Conservation (phyloP, 441 rosid species). For the Hura crepitans region DNA sequence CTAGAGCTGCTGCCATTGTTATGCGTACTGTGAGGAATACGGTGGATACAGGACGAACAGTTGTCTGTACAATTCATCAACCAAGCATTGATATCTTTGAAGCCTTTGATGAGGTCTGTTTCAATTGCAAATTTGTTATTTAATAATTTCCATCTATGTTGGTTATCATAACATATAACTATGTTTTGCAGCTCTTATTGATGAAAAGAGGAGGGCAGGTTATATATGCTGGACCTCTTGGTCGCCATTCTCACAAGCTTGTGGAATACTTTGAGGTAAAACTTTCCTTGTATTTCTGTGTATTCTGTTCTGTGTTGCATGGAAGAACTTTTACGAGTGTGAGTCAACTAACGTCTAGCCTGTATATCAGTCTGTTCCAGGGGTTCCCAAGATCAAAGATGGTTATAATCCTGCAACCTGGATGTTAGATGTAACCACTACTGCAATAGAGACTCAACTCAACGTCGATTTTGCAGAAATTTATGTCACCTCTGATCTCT, state of each 20-base stretch:
- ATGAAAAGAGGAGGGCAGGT: constrained; percentile 63
- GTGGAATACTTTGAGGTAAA: constrained; percentile 53
- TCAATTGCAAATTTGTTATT: not conserved
- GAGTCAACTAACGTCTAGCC: constrained; percentile 7
- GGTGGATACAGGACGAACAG: constrained; percentile 80
- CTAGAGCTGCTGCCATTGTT: constrained; percentile 83
- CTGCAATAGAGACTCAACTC: constrained; percentile 42
- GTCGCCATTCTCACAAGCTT: constrained; percentile 44
- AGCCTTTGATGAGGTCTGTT: constrained; percentile 72
- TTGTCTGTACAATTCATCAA: constrained; percentile 86
- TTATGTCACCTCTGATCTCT: constrained; percentile 46
- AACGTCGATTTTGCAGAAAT: constrained; percentile 51
- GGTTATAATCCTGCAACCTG: constrained; percentile 66
- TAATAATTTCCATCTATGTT: not conserved
- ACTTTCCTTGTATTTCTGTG: not conserved
- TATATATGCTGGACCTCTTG: constrained; percentile 55
- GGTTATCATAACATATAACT: not conserved
- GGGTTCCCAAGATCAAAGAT: constrained; percentile 46
- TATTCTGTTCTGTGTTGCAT: not conserved
- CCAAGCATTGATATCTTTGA: constrained; percentile 86
- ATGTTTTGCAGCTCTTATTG: constrained; percentile 36
- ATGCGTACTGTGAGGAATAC: constrained; percentile 83
- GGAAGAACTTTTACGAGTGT: not conserved
- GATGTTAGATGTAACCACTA: constrained; percentile 57
- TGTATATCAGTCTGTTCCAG: constrained; percentile 43